Evolutionary conservation across 2,329 filamentous ascomycete species (phyloP), one percentile per base, ranked within the genome.

Genomic region (Escovopsis sp.): DNA sequence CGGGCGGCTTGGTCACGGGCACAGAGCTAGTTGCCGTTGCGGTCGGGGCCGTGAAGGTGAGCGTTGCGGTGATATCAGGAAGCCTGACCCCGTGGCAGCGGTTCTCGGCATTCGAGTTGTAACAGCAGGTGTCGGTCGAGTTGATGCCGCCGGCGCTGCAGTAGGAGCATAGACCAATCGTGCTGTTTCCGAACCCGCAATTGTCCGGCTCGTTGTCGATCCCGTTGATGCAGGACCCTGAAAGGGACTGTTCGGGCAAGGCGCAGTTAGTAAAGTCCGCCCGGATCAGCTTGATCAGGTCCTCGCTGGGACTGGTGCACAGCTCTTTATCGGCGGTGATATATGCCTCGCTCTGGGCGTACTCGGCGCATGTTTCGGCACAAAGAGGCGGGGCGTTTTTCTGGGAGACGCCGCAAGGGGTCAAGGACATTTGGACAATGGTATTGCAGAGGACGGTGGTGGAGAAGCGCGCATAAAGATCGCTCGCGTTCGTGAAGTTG

Each of bases 81-180:
- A 98, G 67, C 26, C 73, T 68, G n/a, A 98, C 83, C 40, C 75
- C 75, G 40, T 74, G 65, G 59, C 91, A 98, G 48, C 79, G 75
- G 26, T 66, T 65, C 45, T 85, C 74, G n/a, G 82, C 80, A 47
- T 86, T 71, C 5, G 88, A 79, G 53, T 78, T 86, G 55, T 87
- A 81, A 61, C 91, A 98, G 67, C 91, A 98, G 4, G 88, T 93
- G 59, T 96, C 89, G 40, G 89, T 96, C 9, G 86, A 82, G 62
- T 96, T 96, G 48, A 80, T 76, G 26, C 88, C 87, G 53, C 84
- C 89, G 6, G 78, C 70, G 36, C 75, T 73, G 61, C 91, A 98
- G 61, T 91, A 95, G 4, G 80, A 77, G 65, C 91, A 98, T 33
- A 98, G 70, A 3, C 88, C 87, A 43, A 80, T 59, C 7, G 72